These are phyloP conservation scores for Beauveria australis DNA, from an alignment of 2,329 filamentous ascomycete genomes.

Conservation along the genomic window DNA sequence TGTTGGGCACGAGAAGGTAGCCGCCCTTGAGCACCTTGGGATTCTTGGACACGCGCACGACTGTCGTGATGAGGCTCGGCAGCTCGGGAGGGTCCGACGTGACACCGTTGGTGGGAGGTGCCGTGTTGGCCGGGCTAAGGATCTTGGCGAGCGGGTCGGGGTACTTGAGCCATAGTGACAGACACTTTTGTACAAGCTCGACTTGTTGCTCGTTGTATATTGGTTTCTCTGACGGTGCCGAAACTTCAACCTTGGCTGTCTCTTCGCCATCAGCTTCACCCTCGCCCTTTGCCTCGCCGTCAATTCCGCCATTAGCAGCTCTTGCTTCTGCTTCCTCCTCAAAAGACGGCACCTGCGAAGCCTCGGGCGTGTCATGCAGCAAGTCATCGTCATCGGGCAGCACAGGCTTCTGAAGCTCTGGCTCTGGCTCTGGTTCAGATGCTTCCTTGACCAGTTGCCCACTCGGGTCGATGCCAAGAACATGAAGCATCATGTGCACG, in stretches of 20 bases:
- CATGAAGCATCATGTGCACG: slow-evolving; percentile 57
- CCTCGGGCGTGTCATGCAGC: slow-evolving; percentile 48
- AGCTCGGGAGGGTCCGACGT: slow-evolving; percentile 37
- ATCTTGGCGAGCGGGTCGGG: slow-evolving; percentile 49
- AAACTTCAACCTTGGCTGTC: slow-evolving; percentile 15
- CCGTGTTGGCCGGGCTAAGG: slow-evolving; percentile 52
- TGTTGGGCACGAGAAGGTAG: slow-evolving; percentile 78
- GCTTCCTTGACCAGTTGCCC: slow-evolving; percentile 23
- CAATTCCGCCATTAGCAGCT: slow-evolving; percentile 14
- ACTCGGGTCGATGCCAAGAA: slow-evolving; percentile 40
- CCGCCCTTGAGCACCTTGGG: slow-evolving; percentile 74
- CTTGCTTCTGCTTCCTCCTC: slow-evolving; percentile 21
- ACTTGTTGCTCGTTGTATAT: slow-evolving; percentile 41
- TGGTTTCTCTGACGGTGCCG: slow-evolving; percentile 18
- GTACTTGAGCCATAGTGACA: slow-evolving; percentile 58
- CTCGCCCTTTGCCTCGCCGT: slow-evolving; percentile 14
- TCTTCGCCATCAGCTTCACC: slow-evolving; percentile 17
- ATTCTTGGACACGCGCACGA: slow-evolving; percentile 74
- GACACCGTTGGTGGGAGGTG: slow-evolving; percentile 59
- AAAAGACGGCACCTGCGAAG: slow-evolving; percentile 34
- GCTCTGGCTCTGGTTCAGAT: slow-evolving; percentile 26
- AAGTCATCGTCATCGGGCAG: slow-evolving; percentile 49
- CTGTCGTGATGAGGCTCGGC: slow-evolving; percentile 65
- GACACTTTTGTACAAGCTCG: slow-evolving; percentile 43
- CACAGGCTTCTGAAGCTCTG: slow-evolving; percentile 28